Percentiles rank a stretch among this genome's conserved stretches.
Conservation (phyloP, 1,139 yeast genomes). For the Yamadazyma siamensis region DNA sequence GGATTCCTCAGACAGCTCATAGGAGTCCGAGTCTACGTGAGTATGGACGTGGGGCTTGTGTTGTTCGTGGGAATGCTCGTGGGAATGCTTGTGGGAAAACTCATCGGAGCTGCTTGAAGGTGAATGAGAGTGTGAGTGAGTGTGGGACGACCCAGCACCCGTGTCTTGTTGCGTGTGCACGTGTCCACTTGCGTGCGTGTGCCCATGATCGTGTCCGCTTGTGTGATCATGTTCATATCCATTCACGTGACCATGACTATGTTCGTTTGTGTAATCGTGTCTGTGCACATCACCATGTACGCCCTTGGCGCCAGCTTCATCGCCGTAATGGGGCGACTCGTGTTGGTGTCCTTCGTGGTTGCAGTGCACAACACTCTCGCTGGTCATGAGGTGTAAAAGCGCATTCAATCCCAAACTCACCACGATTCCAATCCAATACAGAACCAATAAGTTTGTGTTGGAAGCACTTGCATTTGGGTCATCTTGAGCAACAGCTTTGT, state of each 20-base stretch:
- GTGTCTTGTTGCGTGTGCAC: no score
- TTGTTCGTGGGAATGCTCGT: background rate
- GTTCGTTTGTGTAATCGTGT: constrained; percentile 8
- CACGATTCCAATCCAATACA: constrained; percentile 57
- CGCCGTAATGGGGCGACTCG: constrained; percentile 8
- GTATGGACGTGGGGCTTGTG: background rate
- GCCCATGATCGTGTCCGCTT: constrained; percentile 5
- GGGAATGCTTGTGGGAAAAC: constrained; percentile 1
- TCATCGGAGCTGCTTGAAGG: no score
- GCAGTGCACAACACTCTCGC: constrained; percentile 85
- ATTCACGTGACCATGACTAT: constrained; percentile 7
- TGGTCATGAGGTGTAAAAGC: constrained; percentile 67
- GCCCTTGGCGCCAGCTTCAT: constrained; percentile 3
- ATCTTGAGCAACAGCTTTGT: constrained; percentile 11
- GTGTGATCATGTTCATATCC: constrained; percentile 3
- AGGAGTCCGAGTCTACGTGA: constrained; percentile 1
- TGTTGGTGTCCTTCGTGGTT: constrained; percentile 48
- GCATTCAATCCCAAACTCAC: constrained; percentile 60
- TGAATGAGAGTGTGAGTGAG: background rate
- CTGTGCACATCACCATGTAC: constrained; percentile 11
- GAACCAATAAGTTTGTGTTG: constrained; percentile 38
- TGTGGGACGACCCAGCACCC: background rate
- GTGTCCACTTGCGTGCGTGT: no score
- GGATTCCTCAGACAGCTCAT: background rate
- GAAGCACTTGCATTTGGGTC: background rate